A percentile compares a stretch with the other conserved stretches of the same genome.
phyloP scores from a whole-genome alignment of 345 rosid genomes.

The Brassica nigra region DNA sequence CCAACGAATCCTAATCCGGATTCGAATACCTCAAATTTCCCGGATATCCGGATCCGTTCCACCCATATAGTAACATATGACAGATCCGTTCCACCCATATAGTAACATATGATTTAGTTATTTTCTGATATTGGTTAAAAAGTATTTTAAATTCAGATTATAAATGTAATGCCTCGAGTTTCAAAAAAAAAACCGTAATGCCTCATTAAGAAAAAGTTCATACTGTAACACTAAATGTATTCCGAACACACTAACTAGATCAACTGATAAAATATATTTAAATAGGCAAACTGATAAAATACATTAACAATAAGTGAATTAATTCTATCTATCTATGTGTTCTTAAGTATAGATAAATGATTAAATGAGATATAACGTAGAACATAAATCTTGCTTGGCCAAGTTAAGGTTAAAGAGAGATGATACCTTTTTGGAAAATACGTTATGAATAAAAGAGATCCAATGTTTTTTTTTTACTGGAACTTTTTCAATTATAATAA shows the following conservation, averaged over 20 bases:
- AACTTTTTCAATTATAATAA: no score
- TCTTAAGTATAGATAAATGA: background rate
- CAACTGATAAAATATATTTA: background rate
- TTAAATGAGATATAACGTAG: background rate
- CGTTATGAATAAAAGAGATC: background rate
- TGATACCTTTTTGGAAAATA: background rate
- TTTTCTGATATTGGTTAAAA: background rate
- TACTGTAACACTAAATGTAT: background rate
- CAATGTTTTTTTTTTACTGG: background rate
- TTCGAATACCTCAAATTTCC: no score
- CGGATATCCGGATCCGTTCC: no score
- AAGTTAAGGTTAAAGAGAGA: background rate
- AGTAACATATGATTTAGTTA: background rate
- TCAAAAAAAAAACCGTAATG: background rate
- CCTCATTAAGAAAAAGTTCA: background rate
- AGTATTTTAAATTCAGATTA: no score
- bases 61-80: no score
- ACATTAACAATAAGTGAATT: no score
- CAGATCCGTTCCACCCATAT: no score
- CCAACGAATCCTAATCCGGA: no score
- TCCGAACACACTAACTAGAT: background rate
- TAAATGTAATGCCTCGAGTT: background rate
- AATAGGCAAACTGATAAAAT: no score
- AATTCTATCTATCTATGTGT: background rate
- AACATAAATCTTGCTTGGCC: background rate